Base-by-base conservation (phyloP, 1,139 yeast genomes). In the Hemisphaericaspora subhashii region DNA sequence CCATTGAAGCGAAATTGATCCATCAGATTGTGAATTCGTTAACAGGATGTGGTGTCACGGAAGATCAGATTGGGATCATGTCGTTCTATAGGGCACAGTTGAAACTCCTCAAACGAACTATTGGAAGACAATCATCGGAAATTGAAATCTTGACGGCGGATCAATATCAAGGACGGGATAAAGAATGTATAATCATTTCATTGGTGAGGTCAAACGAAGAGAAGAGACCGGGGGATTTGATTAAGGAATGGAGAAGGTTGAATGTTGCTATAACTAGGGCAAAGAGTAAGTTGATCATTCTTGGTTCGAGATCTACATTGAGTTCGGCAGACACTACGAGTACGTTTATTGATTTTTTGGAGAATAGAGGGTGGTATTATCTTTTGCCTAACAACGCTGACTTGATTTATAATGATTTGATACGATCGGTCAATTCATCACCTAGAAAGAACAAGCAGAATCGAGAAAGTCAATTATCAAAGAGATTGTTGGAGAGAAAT, bases 191-290 rank as follows among this genome's bases (percentile, higher is more conserved):
- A 11, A 78, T 94, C 2, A 80, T 94, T 5, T 89, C 98, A 1
- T 64, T 92, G 47, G 98, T 90, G 3, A 70, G 96, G 33, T 83
- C 96, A 2, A 92, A 90, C 55, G 66, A 68, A 2, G 75, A 77
- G n/a, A 68, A 72, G 11, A 72, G 70, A 38, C 81, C 86, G 1
- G 98, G 98, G 1, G 87, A 86, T 30, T 67, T 92, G 38, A 64
- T 92, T 29, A 79, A 77, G 45, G 98, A 92, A 53, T 85, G 97
- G 92, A 72, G 98, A 48, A 74, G 98, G 46, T 76, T 94, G 37
- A 92, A 92, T 60, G 98, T 94, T 28, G 95, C 98, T 0, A 81
- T 94, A 53, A 92, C 98, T 0, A 72, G 99, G 45, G 94, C 98
- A 0, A 83, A 80, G 57, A 74, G 85, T 12, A 94, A 94, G 60